Percentiles rank a stretch among this genome's conserved stretches.
Evolutionary conservation across 2,329 filamentous ascomycete species (phyloP).

Genomic region (Hortaea werneckii): DNA sequence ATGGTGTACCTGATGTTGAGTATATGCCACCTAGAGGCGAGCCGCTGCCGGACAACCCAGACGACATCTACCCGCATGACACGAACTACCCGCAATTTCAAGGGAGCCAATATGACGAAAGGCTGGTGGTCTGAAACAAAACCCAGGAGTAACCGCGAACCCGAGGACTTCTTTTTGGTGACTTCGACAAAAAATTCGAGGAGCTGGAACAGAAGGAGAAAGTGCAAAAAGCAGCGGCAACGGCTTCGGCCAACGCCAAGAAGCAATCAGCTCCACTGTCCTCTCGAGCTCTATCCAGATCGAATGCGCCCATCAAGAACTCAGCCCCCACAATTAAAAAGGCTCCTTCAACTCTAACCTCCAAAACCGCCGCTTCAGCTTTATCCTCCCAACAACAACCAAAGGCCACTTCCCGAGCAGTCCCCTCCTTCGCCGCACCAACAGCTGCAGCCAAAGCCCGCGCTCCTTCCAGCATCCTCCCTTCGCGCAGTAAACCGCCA

Average conservation of each 20-base stretch:
- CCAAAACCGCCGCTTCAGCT: slow-evolving; percentile 7
- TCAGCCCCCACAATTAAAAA: slow-evolving; percentile 22
- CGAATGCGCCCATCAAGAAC: no score
- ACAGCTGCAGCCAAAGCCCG: slow-evolving; percentile 32
- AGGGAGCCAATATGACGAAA: slow-evolving; percentile 42
- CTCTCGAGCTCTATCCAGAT: slow-evolving; percentile 23
- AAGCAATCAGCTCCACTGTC: slow-evolving; percentile 40
- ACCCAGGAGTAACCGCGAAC: slow-evolving; percentile 4
- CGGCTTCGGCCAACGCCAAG: slow-evolving; percentile 5
- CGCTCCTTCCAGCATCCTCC: slow-evolving; percentile 16
- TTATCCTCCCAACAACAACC: slow-evolving; percentile 26
- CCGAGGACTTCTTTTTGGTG: slow-evolving; percentile 43
- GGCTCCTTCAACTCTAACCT: slow-evolving; percentile 35
- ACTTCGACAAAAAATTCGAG: slow-evolving; percentile 48
- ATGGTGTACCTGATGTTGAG: slow-evolving; percentile 70
- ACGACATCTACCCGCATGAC: slow-evolving; percentile 20
- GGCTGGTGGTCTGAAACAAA: slow-evolving; percentile 42
- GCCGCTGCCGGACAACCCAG: slow-evolving; percentile 26
- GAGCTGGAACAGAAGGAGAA: slow-evolving; percentile 12
- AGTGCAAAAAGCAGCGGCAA: slow-evolving; percentile 18
- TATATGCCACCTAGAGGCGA: slow-evolving; percentile 71
- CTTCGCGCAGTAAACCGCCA: slow-evolving; percentile 22
- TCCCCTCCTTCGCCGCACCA: slow-evolving; percentile 29
- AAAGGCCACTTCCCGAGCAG: no score
- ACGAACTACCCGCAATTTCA: slow-evolving; percentile 31